phyloP scores from a whole-genome alignment of 202 grass and related monocot species.

The Miscanthus sacchariflorus region DNA sequence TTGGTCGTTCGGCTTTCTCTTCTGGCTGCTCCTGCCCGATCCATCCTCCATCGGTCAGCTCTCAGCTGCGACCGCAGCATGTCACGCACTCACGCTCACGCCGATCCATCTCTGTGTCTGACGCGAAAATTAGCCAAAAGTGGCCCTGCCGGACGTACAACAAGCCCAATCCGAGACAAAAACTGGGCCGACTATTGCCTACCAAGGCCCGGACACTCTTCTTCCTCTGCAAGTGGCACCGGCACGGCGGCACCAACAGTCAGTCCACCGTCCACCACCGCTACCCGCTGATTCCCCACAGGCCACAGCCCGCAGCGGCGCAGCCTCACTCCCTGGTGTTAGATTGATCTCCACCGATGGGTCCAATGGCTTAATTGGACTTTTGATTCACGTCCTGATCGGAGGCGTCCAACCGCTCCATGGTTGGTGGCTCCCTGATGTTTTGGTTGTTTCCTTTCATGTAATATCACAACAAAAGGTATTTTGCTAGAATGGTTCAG shows the following conservation, averaged over 20 bases:
- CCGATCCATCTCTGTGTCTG: not conserved
- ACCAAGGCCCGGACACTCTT: not conserved
- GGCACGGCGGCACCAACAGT: no score
- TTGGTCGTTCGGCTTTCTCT: not conserved
- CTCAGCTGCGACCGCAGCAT: not conserved
- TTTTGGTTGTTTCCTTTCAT: no score
- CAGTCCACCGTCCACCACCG: not conserved
- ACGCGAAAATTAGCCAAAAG: not conserved
- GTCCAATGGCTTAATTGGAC: no score
- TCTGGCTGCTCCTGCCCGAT: not conserved
- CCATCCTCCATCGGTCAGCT: not conserved
- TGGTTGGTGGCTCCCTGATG: no score
- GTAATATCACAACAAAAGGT: no score
- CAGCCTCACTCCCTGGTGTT: no score
- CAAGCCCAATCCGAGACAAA: not conserved
- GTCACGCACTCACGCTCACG: not conserved
- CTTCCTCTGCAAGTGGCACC: not conserved
- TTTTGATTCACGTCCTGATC: no score
- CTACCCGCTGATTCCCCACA: no score
- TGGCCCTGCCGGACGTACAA: not conserved
- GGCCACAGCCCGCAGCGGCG: no score
- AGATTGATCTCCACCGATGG: no score
- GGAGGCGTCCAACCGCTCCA: no score
- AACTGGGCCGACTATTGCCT: not conserved
- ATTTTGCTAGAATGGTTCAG: no score